Base-by-base conservation (phyloP, 441 rosid genomes). In the Arabidopsis hybrid region DNA sequence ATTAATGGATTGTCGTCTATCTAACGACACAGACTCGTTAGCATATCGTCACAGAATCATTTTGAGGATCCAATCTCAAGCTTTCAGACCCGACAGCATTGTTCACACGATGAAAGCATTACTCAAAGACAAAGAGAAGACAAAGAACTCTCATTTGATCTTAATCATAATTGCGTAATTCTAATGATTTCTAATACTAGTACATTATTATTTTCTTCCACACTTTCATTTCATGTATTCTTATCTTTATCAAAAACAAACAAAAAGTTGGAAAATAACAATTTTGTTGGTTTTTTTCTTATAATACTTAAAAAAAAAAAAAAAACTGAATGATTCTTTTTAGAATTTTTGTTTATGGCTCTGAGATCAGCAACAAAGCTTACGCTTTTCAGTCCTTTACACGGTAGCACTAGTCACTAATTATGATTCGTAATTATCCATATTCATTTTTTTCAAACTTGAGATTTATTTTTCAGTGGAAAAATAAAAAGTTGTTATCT, bases 41-140 rank as follows among this genome's bases (percentile, higher is more conserved):
- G 26, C 50, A 42, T 43, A 76, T 36, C 62, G 60, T 65, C 62
- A 65, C 18, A 70, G 3, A 18, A 70, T 70, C 60, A 4, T 31
- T 61, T 26, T 13, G 40, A 58, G 38, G 56, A 70, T 76, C 75
- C 46, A 47, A 4, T 18, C 55, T 39, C 6, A 39, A 17, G 1
- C 14, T 11, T 26, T 46, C 16, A 49, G 38, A 8, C 71, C 72
- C 72, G 76, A 76, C 80, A 71, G 6, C 64, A 40, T 69, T 34
- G 75, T 77, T 71, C 76, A 59, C 76, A 59, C 80, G 76, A 71
- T 52, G 67, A 77, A 64, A 65, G 76, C 76, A 64, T 70, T 58
- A 63, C 61, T 31, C 4, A 21, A 21, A 21, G 26, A 21, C 26
- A 21, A 21, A 21, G 26, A 21, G 26, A 56, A 51, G 72, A 70